A percentile compares a stretch with the other conserved stretches of the same genome.
Evolutionary conservation across 257 asterid genomes (phyloP).

Genomic region (Jacaranda copaia): DNA sequence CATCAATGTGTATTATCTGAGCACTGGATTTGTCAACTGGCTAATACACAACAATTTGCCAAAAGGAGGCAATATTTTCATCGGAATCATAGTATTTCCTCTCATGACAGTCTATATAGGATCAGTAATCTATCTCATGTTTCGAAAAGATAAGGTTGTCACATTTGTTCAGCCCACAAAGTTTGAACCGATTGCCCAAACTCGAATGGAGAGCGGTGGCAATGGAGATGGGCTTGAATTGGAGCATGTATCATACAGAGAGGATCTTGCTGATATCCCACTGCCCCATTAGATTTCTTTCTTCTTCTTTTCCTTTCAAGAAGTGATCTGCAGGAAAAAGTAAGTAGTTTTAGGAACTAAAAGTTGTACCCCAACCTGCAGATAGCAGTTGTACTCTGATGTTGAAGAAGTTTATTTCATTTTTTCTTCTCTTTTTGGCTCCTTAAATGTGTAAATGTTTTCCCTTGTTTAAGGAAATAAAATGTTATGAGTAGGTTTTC

Average conservation of each 20-base stretch:
- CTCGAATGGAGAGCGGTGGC: conserved; percentile 57
- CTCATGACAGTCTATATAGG: conserved; percentile 68
- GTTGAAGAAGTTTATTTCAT: background rate
- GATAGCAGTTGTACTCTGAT: background rate
- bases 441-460: background rate
- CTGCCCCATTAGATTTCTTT: conserved; percentile 46
- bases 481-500: too few species aligned
- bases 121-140: conserved; percentile 77
- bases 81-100: conserved; percentile 80
- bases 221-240: conserved; percentile 34
- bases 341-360: too few species aligned
- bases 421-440: background rate
- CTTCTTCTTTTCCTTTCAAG: background rate
- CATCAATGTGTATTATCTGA: conserved; percentile 80
- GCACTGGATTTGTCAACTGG: conserved; percentile 77
- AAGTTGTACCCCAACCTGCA: too few species aligned
- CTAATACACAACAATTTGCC: conserved; percentile 65
- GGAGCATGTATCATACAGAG: conserved; percentile 59
- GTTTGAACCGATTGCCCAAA: conserved; percentile 44
- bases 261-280: conserved; percentile 67
- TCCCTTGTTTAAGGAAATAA: too few species aligned
- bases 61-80: conserved; percentile 68
- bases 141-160: conserved; percentile 71
- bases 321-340: background rate
- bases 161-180: conserved; percentile 65